Evolutionary conservation across 208 protist genomes (phyloP), one percentile per base, ranked within the genome.

Genomic region (Trypanosoma avium): DNA sequence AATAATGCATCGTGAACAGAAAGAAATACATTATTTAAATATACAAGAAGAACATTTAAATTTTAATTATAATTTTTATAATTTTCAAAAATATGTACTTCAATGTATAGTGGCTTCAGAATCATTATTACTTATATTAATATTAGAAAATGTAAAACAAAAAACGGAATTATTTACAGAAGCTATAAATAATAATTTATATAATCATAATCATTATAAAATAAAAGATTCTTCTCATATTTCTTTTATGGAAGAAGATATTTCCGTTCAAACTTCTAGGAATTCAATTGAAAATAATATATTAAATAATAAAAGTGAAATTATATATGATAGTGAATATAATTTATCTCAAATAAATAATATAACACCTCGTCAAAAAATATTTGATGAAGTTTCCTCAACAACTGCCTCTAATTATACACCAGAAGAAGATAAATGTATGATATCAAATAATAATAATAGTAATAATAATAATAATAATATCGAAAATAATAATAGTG

Each of bases 131-230:
- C n/a, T n/a, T n/a, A n/a, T n/a, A n/a, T n/a, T n/a, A 19, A 26
- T 59, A 35, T 40, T 59, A n/a, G 53, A 59, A 27, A n/a, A 4
- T 3, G 6, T 61, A 9, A 22, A 47, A 19, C 22, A 50, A 47
- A 61, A 61, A 49, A 38, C 7, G 5, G 38, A 61, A 8, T 61
- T 8, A 2, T 49, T 61, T 22, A 32, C 26, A 32, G 32, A 43
- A 19, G 1, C 33, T n/a, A n/a, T n/a, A n/a, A n/a, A n/a, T n/a
- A n/a, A n/a, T n/a, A n/a, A n/a, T n/a, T n/a, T n/a, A n/a, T n/a
- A n/a, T n/a, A n/a, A n/a, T n/a, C n/a, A n/a, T n/a, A n/a, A n/a
- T n/a, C n/a, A n/a, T n/a, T n/a, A n/a, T n/a, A n/a, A n/a, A n/a
- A n/a, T n/a, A n/a, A n/a, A n/a, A n/a, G n/a, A n/a, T n/a, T n/a